These are phyloP conservation scores for Martensiomyces pterosporus DNA, from an alignment of 192 early-diverging fungal genomes.

Conservation along the genomic window DNA sequence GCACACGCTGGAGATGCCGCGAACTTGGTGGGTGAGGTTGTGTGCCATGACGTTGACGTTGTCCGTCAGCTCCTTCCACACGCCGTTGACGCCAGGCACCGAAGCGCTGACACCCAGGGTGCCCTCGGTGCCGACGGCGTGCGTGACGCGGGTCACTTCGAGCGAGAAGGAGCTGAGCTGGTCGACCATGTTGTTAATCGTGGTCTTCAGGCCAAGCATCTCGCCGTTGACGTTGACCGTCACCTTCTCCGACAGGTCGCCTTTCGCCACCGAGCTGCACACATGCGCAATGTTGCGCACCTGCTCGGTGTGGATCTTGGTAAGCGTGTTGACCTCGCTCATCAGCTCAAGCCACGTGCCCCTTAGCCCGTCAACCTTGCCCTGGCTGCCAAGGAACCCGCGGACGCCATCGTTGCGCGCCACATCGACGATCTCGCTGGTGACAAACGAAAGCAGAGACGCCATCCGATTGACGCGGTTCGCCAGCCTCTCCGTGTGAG, in stretches of 20 bases:
- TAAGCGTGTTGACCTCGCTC: conserved; percentile 61
- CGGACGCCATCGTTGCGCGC: conserved; percentile 66
- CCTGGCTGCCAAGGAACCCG: conserved; percentile 65
- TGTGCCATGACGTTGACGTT: conserved; percentile 67
- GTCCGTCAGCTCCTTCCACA: conserved; percentile 63
- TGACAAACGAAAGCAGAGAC: conserved; percentile 42
- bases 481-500: conserved; percentile 41
- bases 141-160: conserved; percentile 57
- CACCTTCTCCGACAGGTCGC: conserved; percentile 57
- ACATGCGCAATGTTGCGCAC: conserved; percentile 61
- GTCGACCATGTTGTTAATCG: conserved; percentile 63
- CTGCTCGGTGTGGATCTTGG: conserved; percentile 62
- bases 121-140: conserved; percentile 55
- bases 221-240: conserved; percentile 58
- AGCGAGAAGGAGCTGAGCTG: conserved; percentile 53
- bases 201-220: conserved; percentile 61
- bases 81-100: conserved; percentile 58
- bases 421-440: conserved; percentile 61
- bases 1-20: conserved; percentile 62
- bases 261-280: conserved; percentile 59
- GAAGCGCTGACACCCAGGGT: conserved; percentile 54
- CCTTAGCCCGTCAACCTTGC: conserved; percentile 53
- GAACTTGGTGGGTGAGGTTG: conserved; percentile 67
- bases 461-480: conserved; percentile 51
- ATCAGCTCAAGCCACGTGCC: conserved; percentile 67